Base-by-base conservation (phyloP, 306 rosid species). In the Amphicarpaea edgeworthii region DNA sequence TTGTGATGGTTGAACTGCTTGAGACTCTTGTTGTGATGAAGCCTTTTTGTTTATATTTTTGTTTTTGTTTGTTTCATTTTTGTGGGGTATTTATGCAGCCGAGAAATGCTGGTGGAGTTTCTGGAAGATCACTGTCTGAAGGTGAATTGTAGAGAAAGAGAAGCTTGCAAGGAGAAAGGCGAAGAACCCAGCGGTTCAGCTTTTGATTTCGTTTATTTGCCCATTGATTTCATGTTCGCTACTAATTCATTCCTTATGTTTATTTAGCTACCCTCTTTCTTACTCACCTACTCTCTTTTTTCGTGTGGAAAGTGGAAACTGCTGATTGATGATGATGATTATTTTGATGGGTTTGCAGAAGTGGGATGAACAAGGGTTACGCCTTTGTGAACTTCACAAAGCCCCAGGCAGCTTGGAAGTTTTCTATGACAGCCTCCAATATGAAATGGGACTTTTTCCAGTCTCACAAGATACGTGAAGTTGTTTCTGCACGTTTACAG, bases 331-430 rank as follows among this genome's bases (percentile, higher is more conserved):
- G 20, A 12, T 58, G 16, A 7, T 65, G 6, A 7, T 12, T 28
- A 28, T 28, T 28, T 28, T 28, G 0, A 7, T 37, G 0, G 0
- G 3, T 70, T 58, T 59, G 76, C 87, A 91, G 96, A 0, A 84
- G 53, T 0, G 81, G 84, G 0, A 2, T 87, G 45, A 90, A 92
- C 68, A 88, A 88, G 10, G 97, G 97, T 0, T 92, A 92, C 15
- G 97, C 92, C 0, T 92, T 90, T 68, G 93, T 92, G 0, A 92
- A 92, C 73, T 92, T 92, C 73, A 92, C 92, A 0, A 55, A 66
- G 28, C 32, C 87, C 0, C 11, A 57, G 51, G 93, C 83, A 2
- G 93, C 86, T 1, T 84, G 85, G 87, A 85, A 64, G 68, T 92
- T 92, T 21, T 23, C 41, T 2, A 1, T 0, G 1, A 83, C 86